A percentile compares a stretch with the other conserved stretches of the same genome.
Evolutionary conservation across 1,284 basidiomycete species (phyloP).

Genomic region (Quambalaria eucalypti): DNA sequence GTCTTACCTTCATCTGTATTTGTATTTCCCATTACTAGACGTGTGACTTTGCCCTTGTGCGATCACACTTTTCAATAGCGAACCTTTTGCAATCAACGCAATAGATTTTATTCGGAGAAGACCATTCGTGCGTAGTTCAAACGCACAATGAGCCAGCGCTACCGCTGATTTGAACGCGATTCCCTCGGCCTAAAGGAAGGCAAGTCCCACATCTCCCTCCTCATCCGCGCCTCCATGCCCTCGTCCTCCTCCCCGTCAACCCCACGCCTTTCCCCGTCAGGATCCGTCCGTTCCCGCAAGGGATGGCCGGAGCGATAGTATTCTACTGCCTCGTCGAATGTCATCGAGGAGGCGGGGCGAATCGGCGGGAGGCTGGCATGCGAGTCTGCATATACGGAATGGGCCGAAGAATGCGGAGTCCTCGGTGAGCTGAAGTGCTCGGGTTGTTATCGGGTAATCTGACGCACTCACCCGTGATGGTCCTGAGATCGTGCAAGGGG

Average conservation of each 20-base stretch:
- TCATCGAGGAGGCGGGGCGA: not conserved
- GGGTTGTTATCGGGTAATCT: not conserved
- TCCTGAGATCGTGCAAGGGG: conserved; percentile 14
- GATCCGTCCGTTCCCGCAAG: not conserved
- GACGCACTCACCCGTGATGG: conserved; percentile 15
- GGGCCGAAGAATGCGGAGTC: not conserved
- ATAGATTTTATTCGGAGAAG: no score
- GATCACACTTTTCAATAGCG: no score
- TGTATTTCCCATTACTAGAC: no score
- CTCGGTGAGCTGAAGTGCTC: not conserved
- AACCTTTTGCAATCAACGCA: no score
- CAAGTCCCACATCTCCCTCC: not conserved
- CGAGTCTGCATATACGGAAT: not conserved
- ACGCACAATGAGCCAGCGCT: no score
- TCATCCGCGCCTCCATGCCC: no score
- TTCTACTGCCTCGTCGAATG: not conserved
- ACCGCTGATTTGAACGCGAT: no score
- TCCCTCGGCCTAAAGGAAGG: no score
- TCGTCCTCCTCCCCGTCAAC: no score
- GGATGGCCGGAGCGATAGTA: not conserved
- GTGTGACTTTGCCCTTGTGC: no score
- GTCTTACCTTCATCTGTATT: no score
- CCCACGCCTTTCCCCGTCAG: not conserved
- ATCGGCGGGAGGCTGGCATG: not conserved
- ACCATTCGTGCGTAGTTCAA: no score